These are phyloP conservation scores for Oryza glaberrima DNA, from an alignment of 176 grass and related monocot genomes.

Conservation along the genomic window DNA sequence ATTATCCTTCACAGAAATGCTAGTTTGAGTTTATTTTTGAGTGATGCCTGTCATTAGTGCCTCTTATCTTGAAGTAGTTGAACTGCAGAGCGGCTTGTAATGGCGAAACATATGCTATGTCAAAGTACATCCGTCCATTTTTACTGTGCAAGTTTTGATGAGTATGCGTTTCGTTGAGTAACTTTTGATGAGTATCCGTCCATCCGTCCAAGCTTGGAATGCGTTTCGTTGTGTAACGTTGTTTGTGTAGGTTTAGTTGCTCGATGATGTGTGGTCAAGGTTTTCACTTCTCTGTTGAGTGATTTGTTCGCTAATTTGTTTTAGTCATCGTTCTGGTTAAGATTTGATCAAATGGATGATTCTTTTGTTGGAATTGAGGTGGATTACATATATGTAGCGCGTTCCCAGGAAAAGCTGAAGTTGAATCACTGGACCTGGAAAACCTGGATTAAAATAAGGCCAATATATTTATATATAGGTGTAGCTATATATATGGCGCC, in stretches of 20 bases:
- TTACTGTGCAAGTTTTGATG: not conserved
- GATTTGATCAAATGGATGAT: not conserved
- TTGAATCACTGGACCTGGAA: no score
- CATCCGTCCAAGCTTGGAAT: no score
- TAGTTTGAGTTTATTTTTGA: conserved; percentile 20
- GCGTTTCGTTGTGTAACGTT: no score
- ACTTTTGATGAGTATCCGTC: not conserved
- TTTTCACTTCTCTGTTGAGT: not conserved
- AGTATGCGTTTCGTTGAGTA: not conserved
- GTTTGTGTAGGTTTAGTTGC: not conserved
- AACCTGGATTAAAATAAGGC: no score
- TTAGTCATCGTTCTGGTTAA: not conserved
- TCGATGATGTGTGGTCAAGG: no score
- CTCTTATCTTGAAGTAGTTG: conserved; percentile 31
- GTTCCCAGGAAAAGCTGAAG: no score
- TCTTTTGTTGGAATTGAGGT: not conserved
- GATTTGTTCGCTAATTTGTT: not conserved
- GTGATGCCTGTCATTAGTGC: conserved; percentile 40
- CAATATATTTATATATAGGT: no score
- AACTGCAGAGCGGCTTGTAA: conserved; percentile 40
- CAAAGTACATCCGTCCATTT: not conserved
- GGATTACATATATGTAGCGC: no score
- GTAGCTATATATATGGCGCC: no score
- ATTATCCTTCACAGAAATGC: conserved; percentile 25
- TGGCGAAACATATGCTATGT: conserved; percentile 34